Evolutionary conservation across 1,284 basidiomycete species (phyloP).

Genomic region (Lentinula novae-zelandiae): DNA sequence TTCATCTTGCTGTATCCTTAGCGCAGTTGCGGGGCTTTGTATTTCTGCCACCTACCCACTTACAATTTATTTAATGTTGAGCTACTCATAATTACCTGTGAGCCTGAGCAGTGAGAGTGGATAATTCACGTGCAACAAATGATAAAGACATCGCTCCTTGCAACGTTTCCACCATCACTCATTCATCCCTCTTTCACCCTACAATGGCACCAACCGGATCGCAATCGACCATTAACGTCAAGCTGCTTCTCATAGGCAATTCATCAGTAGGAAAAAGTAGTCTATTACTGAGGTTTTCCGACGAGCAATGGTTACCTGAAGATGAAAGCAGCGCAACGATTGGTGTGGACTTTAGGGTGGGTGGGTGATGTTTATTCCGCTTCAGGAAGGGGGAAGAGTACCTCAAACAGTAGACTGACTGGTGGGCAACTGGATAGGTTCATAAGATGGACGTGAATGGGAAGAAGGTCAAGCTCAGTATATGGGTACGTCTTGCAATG

Average conservation of each 20-base stretch:
- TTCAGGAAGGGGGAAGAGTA: not conserved
- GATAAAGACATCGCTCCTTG: not conserved
- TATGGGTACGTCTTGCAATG: slow-evolving; percentile 57
- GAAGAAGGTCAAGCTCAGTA: slow-evolving; percentile 76
- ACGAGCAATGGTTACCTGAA: slow-evolving; percentile 93
- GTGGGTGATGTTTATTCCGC: slow-evolving; percentile 23
- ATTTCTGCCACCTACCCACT: too few species aligned
- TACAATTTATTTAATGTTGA: too few species aligned
- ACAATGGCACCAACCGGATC: slow-evolving; percentile 27
- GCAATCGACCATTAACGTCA: slow-evolving; percentile 53
- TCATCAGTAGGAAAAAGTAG: slow-evolving; percentile 93
- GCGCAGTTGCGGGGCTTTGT: not conserved
- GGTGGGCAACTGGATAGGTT: slow-evolving; percentile 40
- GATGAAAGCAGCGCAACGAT: slow-evolving; percentile 97
- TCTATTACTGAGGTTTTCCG: slow-evolving; percentile 89
- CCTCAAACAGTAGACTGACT: not conserved
- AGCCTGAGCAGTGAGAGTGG: too few species aligned
- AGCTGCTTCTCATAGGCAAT: slow-evolving; percentile 79
- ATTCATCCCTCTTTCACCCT: not conserved
- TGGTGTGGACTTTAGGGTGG: slow-evolving; percentile 77
- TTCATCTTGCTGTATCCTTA: not conserved
- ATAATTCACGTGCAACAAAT: not conserved
- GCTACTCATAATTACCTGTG: too few species aligned
- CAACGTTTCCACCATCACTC: not conserved
- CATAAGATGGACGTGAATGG: slow-evolving; percentile 82